A percentile compares a stretch with the other conserved stretches of the same genome.
These are phyloP conservation scores for Penicillium glabrum DNA, from an alignment of 2,329 filamentous ascomycete genomes.

Conservation along the genomic window DNA sequence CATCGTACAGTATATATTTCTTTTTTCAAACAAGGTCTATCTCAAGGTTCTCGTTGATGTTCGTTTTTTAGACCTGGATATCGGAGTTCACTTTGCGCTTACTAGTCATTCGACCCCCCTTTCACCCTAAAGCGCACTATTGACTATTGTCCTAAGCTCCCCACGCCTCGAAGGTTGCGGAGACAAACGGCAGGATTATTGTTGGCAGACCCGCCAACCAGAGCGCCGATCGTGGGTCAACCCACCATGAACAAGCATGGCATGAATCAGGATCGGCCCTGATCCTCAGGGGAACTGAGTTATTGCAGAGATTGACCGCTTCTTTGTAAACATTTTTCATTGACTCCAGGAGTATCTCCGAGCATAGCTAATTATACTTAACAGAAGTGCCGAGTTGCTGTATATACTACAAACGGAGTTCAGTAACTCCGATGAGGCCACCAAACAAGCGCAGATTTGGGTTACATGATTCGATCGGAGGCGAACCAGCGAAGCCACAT, in stretches of 20 bases:
- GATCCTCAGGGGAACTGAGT: neutral
- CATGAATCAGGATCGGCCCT: neutral
- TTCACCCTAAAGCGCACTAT: neutral
- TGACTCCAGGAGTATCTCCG: neutral
- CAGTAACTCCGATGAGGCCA: neutral
- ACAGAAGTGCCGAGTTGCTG: neutral
- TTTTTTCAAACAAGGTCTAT: neutral
- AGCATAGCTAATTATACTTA: neutral
- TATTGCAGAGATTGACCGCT: neutral
- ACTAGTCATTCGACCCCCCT: neutral
- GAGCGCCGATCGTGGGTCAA: constrained; percentile 1
- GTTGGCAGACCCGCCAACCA: constrained; percentile 2
- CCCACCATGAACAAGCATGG: neutral
- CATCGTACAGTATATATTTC: neutral
- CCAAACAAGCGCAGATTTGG: neutral
- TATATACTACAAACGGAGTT: neutral
- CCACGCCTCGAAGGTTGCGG: constrained; percentile 3
- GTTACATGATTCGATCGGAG: neutral
- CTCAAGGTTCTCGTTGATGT: neutral
- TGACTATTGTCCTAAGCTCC: neutral
- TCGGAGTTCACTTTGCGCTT: neutral
- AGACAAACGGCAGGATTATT: constrained; percentile 6
- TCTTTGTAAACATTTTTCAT: neutral
- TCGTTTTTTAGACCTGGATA: neutral
- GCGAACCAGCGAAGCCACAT: neutral